Conservation (phyloP, 2,329 filamentous ascomycete genomes). For the Coniochaeta sp. region DNA sequence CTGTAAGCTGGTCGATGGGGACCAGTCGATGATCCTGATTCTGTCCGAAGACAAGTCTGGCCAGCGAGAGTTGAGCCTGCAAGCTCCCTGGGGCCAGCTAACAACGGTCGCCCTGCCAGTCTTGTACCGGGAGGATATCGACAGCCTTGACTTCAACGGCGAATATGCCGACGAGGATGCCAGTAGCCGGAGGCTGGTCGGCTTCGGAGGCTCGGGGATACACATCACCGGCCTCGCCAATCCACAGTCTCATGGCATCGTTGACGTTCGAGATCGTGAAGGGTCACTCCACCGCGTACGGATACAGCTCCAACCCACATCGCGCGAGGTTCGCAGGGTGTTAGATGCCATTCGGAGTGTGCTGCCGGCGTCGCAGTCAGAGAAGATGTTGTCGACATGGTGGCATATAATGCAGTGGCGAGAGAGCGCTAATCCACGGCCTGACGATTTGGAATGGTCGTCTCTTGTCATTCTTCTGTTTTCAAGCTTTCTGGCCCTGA, state of each 20-base stretch:
- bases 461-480: constrained; percentile 58
- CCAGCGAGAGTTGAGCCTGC: constrained; percentile 60
- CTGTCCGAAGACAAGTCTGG: constrained; percentile 60
- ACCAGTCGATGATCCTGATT: constrained; percentile 61
- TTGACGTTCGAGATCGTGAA: constrained; percentile 60
- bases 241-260: constrained; percentile 48
- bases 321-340: constrained; percentile 52
- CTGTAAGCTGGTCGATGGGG: constrained; percentile 62
- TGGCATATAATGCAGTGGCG: constrained; percentile 70
- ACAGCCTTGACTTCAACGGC: constrained; percentile 50
- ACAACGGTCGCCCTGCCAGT: constrained; percentile 59
- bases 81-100: constrained; percentile 68
- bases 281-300: constrained; percentile 58
- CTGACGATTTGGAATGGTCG: constrained; percentile 60
- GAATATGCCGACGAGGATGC: constrained; percentile 46
- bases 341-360: constrained; percentile 58
- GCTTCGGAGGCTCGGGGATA: constrained; percentile 38
- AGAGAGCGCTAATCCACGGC: constrained; percentile 22
- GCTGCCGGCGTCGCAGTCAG: constrained; percentile 50
- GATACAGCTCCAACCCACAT: constrained; percentile 59
- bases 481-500: constrained; percentile 55
- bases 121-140: constrained; percentile 52
- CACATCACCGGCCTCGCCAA: constrained; percentile 50
- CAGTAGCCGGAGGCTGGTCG: constrained; percentile 34
- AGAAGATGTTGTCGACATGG: constrained; percentile 61